Evolutionary conservation across 192 early-diverging fungal species (phyloP).

Genomic region (Umbelopsis isabellina): DNA sequence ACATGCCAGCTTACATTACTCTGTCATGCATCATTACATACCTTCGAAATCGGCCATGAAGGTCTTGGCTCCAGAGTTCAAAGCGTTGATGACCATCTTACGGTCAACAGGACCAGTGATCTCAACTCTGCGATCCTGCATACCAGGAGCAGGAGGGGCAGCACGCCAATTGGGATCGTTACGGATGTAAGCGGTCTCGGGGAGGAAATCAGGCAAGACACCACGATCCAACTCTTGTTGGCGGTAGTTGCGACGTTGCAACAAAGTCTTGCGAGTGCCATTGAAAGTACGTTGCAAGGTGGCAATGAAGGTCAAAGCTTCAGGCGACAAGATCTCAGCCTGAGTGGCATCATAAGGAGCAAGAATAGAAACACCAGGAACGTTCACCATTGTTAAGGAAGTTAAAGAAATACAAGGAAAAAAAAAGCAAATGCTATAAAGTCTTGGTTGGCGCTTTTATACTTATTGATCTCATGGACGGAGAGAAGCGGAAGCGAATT

Average conservation of each 20-base stretch:
- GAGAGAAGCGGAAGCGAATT: constrained; percentile 21
- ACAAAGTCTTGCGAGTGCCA: constrained; percentile 81
- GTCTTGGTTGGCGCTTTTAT: constrained; percentile 12
- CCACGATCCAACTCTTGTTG: constrained; percentile 84
- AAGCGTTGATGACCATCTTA: constrained; percentile 99
- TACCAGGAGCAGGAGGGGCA: constrained; percentile 86
- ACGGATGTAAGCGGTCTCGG: constrained; percentile 90
- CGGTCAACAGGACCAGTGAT: constrained; percentile 98
- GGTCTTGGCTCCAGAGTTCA: constrained; percentile 91
- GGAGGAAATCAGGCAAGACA: constrained; percentile 85
- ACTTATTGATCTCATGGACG: background rate
- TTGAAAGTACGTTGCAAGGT: constrained; percentile 93
- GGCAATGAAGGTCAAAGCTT: constrained; percentile 85
- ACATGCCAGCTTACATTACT: background rate
- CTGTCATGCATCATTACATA: constrained; percentile 28
- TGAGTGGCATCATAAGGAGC: constrained; percentile 66
- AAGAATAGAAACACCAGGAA: constrained; percentile 76
- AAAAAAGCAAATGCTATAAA: background rate
- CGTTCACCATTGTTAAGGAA: constrained; percentile 26
- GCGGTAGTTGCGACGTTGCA: constrained; percentile 78
- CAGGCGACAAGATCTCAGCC: constrained; percentile 77
- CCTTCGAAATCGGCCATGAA: constrained; percentile 99
- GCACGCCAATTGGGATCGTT: constrained; percentile 89
- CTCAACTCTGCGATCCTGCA: constrained; percentile 92
- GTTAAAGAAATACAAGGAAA: constrained; percentile 30